These are phyloP conservation scores for Colletotrichum kahawae DNA, from an alignment of 2,329 filamentous ascomycete species.

Conservation along the genomic window DNA sequence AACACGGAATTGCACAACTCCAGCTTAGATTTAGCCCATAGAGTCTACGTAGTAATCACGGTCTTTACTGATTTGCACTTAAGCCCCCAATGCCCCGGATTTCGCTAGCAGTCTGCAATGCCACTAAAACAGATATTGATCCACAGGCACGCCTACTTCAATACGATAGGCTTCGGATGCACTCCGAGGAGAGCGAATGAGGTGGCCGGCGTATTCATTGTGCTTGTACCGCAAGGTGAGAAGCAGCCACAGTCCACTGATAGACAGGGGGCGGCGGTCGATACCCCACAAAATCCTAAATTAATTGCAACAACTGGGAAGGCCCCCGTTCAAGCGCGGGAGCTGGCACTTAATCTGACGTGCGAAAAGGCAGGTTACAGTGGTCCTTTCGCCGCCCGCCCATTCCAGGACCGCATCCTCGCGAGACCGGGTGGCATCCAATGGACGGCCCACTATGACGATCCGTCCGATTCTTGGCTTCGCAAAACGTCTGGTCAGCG, in stretches of 20 bases:
- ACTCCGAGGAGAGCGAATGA: neutral
- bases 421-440: neutral
- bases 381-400: neutral
- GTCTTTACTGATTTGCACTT: slow-evolving; percentile 12
- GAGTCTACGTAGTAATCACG: neutral
- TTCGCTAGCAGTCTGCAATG: neutral
- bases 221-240: neutral
- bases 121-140: neutral
- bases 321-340: neutral
- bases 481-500: slow-evolving; percentile 1
- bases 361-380: neutral
- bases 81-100: neutral
- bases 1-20: neutral
- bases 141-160: neutral
- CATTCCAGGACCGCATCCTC: neutral
- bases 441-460: slow-evolving; percentile 5
- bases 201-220: neutral
- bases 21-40: slow-evolving; percentile 7
- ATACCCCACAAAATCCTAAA: slow-evolving; percentile 8
- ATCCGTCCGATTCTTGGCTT: slow-evolving; percentile 2
- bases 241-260: neutral
- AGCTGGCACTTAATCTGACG: neutral
- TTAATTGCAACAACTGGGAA: neutral
- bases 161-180: neutral
- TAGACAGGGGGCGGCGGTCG: neutral